A percentile compares a stretch with the other conserved stretches of the same genome.
phyloP scores from a whole-genome alignment of 371 early-diverging fungal species.

The Parasitella parasitica region DNA sequence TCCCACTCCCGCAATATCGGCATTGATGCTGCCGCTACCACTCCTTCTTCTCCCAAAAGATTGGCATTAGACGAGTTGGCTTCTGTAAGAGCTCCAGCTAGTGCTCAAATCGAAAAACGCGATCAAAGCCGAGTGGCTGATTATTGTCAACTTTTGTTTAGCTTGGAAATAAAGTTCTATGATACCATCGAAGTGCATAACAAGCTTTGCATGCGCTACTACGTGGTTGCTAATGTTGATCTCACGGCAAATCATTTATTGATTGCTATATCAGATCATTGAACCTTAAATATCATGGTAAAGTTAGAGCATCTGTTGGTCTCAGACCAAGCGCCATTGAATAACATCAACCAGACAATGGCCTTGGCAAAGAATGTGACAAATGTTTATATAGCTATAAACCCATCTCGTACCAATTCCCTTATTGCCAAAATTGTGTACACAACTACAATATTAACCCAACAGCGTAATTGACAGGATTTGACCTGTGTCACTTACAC shows the following conservation, averaged over 20 bases:
- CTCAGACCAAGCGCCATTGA: not conserved
- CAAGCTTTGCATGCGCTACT: constrained; percentile 13
- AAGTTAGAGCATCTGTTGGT: not conserved
- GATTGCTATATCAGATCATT: not conserved
- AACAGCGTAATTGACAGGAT: not conserved
- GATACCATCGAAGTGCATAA: constrained; percentile 16
- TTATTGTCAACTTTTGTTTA: not conserved
- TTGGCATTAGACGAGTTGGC: too few species aligned
- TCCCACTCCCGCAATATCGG: not conserved
- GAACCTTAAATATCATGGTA: not conserved
- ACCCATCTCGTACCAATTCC: not conserved
- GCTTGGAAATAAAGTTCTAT: constrained; percentile 8
- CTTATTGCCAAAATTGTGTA: not conserved
- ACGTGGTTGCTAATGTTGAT: constrained; percentile 42
- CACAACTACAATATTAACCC: not conserved
- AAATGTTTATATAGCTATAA: not conserved
- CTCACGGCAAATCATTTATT: not conserved
- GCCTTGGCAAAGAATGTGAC: not conserved
- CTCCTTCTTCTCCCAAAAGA: too few species aligned
- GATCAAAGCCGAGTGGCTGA: not conserved
- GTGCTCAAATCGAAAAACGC: not conserved
- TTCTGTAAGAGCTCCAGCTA: not conserved
- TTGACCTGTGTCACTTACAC: too few species aligned
- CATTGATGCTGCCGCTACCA: not conserved
- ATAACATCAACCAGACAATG: not conserved